phyloP scores from a whole-genome alignment of 257 asterid genomes.

The Solanum habrochaites region DNA sequence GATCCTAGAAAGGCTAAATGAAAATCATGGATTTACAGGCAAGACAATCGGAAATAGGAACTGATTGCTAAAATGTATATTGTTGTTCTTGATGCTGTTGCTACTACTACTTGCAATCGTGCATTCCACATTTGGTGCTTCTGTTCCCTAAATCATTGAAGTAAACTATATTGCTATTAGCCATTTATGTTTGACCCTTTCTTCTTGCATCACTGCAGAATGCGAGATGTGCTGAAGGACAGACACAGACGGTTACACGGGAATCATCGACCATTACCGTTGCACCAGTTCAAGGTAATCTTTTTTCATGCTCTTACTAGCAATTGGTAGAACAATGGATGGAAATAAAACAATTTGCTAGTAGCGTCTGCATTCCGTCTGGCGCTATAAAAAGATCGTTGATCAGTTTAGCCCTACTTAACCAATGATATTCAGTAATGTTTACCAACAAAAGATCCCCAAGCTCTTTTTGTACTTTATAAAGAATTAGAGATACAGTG shows the following conservation, averaged over 20 bases:
- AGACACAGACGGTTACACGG: slow-evolving; percentile 81
- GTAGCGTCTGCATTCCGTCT: not conserved
- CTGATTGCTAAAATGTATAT: not conserved
- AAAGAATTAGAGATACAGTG: not conserved
- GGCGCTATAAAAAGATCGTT: not conserved
- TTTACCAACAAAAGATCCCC: not conserved
- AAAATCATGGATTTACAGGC: not conserved
- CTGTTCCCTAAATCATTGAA: not conserved
- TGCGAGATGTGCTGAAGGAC: slow-evolving; percentile 72
- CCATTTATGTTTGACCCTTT: not conserved
- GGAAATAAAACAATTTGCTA: not conserved
- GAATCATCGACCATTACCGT: slow-evolving; percentile 81
- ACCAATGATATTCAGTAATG: not conserved
- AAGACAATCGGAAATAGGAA: not conserved
- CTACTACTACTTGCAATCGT: not conserved
- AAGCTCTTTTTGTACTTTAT: not conserved
- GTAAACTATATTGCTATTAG: not conserved
- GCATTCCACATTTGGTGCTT: not conserved
- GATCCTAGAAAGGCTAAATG: not conserved
- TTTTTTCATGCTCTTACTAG: not conserved
- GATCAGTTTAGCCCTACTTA: not conserved
- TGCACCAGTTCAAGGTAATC: slow-evolving; percentile 72
- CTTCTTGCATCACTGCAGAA: slow-evolving; percentile 27
- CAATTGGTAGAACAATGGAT: not conserved
- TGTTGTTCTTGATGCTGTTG: not conserved